These are phyloP conservation scores for Corynespora cassiicola DNA, from an alignment of 2,329 filamentous ascomycete species.

Conservation along the genomic window DNA sequence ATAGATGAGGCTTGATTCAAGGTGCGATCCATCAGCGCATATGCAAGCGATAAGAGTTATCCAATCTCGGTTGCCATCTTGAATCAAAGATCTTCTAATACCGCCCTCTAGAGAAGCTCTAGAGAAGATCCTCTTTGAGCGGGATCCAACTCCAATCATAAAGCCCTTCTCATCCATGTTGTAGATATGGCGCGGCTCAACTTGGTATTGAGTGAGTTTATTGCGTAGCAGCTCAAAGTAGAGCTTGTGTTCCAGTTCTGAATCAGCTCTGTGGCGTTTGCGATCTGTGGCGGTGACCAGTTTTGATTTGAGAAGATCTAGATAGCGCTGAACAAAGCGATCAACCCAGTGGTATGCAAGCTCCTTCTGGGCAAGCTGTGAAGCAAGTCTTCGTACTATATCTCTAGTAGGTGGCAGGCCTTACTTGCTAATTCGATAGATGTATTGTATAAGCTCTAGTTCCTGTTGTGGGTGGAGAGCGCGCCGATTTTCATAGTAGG, in stretches of 20 bases:
- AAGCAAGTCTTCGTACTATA: slow-evolving; percentile 20
- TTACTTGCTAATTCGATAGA: slow-evolving; percentile 14
- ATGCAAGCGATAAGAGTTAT: slow-evolving; percentile 3
- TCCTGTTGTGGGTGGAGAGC: slow-evolving; percentile 12
- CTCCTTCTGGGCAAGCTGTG: slow-evolving; percentile 11
- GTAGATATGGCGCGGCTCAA: slow-evolving; percentile 6
- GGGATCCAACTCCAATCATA: slow-evolving; percentile 3
- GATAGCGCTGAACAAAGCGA: slow-evolving; percentile 17
- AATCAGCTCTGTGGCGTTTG: slow-evolving; percentile 23
- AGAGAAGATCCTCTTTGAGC: slow-evolving; percentile 8
- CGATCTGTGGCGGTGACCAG: slow-evolving; percentile 22
- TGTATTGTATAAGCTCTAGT: slow-evolving; percentile 22
- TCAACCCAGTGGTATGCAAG: slow-evolving; percentile 17
- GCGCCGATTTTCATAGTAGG: slow-evolving; percentile 2
- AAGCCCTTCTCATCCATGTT: slow-evolving; percentile 16
- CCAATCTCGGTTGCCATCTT: slow-evolving; percentile 3
- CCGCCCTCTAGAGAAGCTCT: slow-evolving; percentile 1
- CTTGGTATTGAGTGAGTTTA: slow-evolving; percentile 6
- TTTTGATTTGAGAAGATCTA: slow-evolving; percentile 11
- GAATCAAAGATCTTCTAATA: slow-evolving; percentile 1
- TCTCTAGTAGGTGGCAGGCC: slow-evolving; percentile 19
- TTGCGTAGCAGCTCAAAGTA: slow-evolving; percentile 19
- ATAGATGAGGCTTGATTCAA: slow-evolving; percentile 4
- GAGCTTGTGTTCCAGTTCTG: slow-evolving; percentile 15
- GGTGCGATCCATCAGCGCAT: slow-evolving; percentile 5